Evolutionary conservation across 2,329 filamentous ascomycete species (phyloP), one percentile per base, ranked within the genome.

Genomic region (Neurospora sp.): DNA sequence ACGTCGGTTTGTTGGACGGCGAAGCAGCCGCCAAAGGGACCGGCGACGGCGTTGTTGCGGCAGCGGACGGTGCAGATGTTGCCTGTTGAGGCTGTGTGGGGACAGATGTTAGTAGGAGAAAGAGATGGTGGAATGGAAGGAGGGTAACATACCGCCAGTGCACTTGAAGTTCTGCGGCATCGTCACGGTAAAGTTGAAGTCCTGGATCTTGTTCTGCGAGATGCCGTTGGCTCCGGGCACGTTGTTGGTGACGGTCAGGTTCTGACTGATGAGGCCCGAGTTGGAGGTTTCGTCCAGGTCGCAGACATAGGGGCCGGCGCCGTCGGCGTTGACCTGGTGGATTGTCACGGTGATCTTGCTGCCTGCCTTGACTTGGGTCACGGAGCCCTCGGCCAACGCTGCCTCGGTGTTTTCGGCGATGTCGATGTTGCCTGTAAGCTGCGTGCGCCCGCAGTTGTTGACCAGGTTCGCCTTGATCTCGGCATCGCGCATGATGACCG

Each of bases 401-500:
- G 84, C 83, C 77, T 87, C 84, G 0, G 84, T 87, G 73, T 83
- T 84, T 77, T 85, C 83, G 43, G 83, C 84, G 68, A 90, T 82
- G 72, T 90, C 86, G 76, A 91, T 90, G 80, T 85, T 87, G 66
- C 89, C 89, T 69, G 72, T 68, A 5, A 76, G 72, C 71, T 75
- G 70, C 36, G 74, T 91, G 72, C 88, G 84, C 66, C 89, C 89
- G 76, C 89, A 91, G 70, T 85, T 82, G 74, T 87, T 87, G 67
- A 87, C 86, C 8, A 84, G 77, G 74, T 86, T 86, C 68, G 81
- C 78, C 7, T 73, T 72, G 74, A 87, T 84, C 80, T 87, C 82
- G 17, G 83, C 84, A 70, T 88, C 86, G 68, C 84, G 83, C 78
- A 91, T 90, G 75, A 90, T 84, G 68, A 87, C 89, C 11, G 87